phyloP scores from a whole-genome alignment of 352 stramenopile genomes.

The Pythium sukuiense region DNA sequence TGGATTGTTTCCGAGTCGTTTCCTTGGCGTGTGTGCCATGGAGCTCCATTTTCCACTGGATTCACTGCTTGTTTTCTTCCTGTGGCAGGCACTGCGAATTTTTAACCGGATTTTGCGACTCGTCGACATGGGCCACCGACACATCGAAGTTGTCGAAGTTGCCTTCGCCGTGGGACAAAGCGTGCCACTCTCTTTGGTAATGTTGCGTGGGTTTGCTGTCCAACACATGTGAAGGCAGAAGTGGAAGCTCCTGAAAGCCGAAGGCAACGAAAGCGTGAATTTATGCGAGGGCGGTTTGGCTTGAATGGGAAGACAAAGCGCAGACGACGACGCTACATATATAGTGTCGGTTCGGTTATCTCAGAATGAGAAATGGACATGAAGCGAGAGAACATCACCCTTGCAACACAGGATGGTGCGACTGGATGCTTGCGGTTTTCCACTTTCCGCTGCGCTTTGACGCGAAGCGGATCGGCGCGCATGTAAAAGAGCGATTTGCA shows the following conservation, averaged over 20 bases:
- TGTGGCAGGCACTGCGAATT: background rate
- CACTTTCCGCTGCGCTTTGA: background rate
- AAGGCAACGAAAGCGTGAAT: background rate
- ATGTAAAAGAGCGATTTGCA: background rate
- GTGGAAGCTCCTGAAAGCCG: background rate
- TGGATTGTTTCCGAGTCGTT: background rate
- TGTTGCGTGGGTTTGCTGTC: background rate
- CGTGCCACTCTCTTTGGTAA: background rate
- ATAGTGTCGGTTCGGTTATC: background rate
- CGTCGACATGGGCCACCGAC: background rate
- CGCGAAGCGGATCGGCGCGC: background rate
- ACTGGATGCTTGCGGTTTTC: background rate
- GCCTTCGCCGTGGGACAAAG: background rate
- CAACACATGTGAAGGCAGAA: background rate
- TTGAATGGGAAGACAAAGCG: background rate
- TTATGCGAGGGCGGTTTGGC: background rate
- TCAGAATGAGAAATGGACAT: constrained; percentile 1
- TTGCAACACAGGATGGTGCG: background rate
- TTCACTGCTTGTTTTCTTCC: background rate
- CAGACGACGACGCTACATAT: background rate
- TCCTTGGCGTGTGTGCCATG: background rate
- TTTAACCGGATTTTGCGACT: background rate
- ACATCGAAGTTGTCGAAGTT: background rate
- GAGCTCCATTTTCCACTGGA: background rate
- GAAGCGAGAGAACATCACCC: background rate